Percentiles rank a stretch among this genome's conserved stretches.
Conservation (phyloP, 768 basidiomycete species). For the Erythrobasidium yunnanense region DNA sequence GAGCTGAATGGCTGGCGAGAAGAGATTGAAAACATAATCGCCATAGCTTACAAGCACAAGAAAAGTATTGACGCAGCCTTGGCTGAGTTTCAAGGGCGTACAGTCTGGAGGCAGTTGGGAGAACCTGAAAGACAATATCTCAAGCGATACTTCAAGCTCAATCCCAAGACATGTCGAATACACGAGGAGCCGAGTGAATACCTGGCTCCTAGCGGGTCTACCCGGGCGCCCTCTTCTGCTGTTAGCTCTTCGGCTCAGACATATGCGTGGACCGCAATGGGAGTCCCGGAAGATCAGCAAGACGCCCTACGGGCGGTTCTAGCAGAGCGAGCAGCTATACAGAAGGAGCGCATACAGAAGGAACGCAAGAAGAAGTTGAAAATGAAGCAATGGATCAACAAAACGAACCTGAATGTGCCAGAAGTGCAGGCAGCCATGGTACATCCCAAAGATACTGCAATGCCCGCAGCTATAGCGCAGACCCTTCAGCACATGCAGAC, state of each 20-base stretch:
- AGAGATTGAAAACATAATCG: not conserved
- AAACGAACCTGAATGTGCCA: too few species aligned
- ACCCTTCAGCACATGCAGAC: not conserved
- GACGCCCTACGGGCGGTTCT: not conserved
- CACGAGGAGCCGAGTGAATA: not conserved
- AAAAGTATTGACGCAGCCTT: not conserved
- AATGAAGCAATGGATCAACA: not conserved
- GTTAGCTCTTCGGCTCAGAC: not conserved
- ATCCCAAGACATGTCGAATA: not conserved
- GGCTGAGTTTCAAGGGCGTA: not conserved
- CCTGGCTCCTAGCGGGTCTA: not conserved
- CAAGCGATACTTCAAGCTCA: not conserved
- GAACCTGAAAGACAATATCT: not conserved
- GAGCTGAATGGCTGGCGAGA: not conserved
- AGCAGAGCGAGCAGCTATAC: not conserved
- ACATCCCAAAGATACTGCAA: not conserved
- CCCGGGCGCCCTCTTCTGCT: too few species aligned
- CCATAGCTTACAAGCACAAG: not conserved
- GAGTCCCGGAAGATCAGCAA: not conserved
- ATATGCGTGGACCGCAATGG: not conserved
- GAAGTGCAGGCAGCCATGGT: not conserved
- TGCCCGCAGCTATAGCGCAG: not conserved
- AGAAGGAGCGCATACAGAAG: too few species aligned
- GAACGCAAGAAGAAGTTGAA: not conserved
- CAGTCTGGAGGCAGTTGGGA: not conserved